Percentiles rank a stretch among this genome's conserved stretches.
phyloP scores from a whole-genome alignment of 2,329 filamentous ascomycete genomes.

The Acrocalymma vagum region DNA sequence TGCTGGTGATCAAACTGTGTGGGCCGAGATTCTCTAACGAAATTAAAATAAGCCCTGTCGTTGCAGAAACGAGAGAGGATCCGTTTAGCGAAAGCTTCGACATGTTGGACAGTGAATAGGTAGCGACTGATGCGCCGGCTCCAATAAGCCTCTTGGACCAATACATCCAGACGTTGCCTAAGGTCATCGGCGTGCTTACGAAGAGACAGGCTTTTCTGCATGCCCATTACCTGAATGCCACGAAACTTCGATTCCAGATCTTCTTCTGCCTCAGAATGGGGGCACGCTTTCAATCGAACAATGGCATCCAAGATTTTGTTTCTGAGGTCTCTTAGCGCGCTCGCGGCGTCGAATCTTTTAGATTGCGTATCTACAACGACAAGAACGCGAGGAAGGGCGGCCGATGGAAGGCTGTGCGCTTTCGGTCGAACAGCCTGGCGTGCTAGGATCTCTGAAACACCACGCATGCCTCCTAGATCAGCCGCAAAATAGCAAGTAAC shows the following conservation, averaged over 20 bases:
- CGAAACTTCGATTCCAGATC: slow-evolving; percentile 11
- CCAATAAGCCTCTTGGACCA: slow-evolving; percentile 7
- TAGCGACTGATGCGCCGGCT: too few species aligned
- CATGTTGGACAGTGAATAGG: slow-evolving; percentile 19
- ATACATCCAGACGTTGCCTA: slow-evolving; percentile 6
- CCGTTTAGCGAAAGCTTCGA: slow-evolving; percentile 14
- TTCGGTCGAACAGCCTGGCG: slow-evolving; percentile 13
- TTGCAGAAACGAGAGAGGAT: slow-evolving; percentile 20
- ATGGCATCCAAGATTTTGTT: slow-evolving; percentile 5
- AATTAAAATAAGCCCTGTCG: slow-evolving; percentile 17
- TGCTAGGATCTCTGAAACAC: slow-evolving; percentile 28
- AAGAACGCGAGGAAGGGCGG: slow-evolving; percentile 22
- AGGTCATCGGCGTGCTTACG: too few species aligned
- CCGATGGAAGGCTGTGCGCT: slow-evolving; percentile 14
- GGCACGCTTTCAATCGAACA: not conserved
- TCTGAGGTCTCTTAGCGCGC: slow-evolving; percentile 15
- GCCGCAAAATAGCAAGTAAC: slow-evolving; percentile 34
- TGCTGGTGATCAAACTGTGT: slow-evolving; percentile 14
- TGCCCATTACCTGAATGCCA: slow-evolving; percentile 17
- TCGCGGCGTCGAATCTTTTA: slow-evolving; percentile 19
- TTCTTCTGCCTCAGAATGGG: not conserved
- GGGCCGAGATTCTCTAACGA: slow-evolving; percentile 20
- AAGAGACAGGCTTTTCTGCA: slow-evolving; percentile 11
- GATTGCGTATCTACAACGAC: slow-evolving; percentile 30
- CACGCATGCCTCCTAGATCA: slow-evolving; percentile 29